Percentiles rank a stretch among this genome's conserved stretches.
These are phyloP conservation scores for Venturia asperata DNA, from an alignment of 2,329 filamentous ascomycete species.

Conservation along the genomic window DNA sequence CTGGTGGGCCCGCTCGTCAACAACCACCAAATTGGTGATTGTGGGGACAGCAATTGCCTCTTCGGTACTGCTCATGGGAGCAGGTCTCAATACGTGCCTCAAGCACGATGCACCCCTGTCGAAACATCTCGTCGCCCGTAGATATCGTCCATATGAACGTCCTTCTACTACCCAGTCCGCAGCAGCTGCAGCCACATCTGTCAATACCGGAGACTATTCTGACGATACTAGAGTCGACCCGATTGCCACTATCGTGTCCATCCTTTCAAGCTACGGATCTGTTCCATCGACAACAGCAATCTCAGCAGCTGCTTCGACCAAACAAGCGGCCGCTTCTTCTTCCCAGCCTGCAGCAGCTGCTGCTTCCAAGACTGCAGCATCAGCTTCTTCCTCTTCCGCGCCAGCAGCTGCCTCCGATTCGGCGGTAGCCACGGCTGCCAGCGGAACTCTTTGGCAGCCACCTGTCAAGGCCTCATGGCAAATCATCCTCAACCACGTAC, in stretches of 20 bases:
- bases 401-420: background rate
- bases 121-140: background rate
- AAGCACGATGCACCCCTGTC: background rate
- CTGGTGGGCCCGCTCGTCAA: constrained; percentile 6
- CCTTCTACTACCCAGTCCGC: background rate
- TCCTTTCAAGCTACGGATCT: background rate
- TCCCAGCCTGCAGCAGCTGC: background rate
- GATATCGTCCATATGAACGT: background rate
- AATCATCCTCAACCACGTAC: constrained; percentile 47
- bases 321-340: background rate
- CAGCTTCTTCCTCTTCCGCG: background rate
- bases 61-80: background rate
- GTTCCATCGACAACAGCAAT: background rate
- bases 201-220: background rate
- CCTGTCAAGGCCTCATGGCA: constrained; percentile 51
- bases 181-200: background rate
- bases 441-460: constrained; percentile 44
- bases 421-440: background rate
- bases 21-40: background rate
- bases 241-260: background rate
- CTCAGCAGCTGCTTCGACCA: background rate
- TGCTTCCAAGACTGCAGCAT: background rate
- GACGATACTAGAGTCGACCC: background rate
- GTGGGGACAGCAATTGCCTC: background rate
- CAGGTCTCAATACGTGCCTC: background rate